Evolutionary conservation across 2,329 filamentous ascomycete species (phyloP).

Genomic region (Fusarium torulosum): DNA sequence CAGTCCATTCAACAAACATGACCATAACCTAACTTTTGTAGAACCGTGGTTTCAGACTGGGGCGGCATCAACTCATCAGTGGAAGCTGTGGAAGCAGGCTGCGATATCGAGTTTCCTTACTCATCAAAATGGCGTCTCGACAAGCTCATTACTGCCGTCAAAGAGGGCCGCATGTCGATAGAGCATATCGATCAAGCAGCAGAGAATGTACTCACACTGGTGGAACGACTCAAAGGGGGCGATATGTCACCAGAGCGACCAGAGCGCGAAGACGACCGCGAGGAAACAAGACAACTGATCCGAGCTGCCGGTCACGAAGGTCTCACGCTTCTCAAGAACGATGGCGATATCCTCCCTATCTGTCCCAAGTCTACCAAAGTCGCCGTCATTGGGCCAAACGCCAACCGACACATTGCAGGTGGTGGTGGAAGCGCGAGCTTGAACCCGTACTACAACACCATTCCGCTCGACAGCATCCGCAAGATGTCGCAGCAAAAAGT

Average conservation of each 20-base stretch:
- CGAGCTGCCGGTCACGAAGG: constrained; percentile 72
- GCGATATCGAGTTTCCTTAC: constrained; percentile 70
- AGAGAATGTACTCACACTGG: constrained; percentile 70
- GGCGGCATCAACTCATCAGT: constrained; percentile 67
- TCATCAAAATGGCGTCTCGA: constrained; percentile 68
- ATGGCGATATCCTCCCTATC: constrained; percentile 69
- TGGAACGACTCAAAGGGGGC: constrained; percentile 71
- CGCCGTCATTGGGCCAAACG: constrained; percentile 76
- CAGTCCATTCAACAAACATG: background rate
- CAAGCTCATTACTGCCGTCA: constrained; percentile 66
- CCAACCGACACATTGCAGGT: constrained; percentile 74
- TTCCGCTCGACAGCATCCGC: constrained; percentile 71
- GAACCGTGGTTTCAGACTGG: constrained; percentile 71
- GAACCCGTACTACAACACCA: constrained; percentile 76
- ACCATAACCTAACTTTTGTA: constrained; percentile 45
- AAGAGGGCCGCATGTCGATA: constrained; percentile 61
- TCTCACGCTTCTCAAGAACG: constrained; percentile 74
- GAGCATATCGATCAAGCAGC: constrained; percentile 68
- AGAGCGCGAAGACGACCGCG: constrained; percentile 68
- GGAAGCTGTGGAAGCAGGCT: constrained; percentile 68
- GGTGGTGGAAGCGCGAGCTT: constrained; percentile 76
- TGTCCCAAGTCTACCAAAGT: constrained; percentile 67
- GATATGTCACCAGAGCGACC: constrained; percentile 68
- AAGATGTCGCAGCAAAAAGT: constrained; percentile 67
- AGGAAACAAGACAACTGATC: constrained; percentile 71